Evolutionary conservation across 192 early-diverging fungal species (phyloP).

Genomic region (Rhizophlyctis rosea): DNA sequence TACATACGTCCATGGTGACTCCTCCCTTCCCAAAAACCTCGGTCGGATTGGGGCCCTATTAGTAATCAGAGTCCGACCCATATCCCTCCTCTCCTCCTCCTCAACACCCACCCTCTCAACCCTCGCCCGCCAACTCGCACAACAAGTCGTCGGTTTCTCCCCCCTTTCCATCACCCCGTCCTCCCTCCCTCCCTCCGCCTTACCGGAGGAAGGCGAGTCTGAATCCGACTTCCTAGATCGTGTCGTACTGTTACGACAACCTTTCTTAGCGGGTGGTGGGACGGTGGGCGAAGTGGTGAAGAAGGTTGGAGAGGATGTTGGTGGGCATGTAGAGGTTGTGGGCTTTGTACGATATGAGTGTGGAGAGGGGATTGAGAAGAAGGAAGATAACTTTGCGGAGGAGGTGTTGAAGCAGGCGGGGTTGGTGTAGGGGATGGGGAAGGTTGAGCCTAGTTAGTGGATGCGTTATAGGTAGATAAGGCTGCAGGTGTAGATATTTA

Average conservation of each 20-base stretch:
- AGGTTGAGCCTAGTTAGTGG: too few species aligned
- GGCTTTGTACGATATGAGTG: conserved; percentile 77
- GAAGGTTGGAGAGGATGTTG: conserved; percentile 35
- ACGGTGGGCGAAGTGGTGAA: conserved; percentile 63
- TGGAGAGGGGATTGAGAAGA: conserved; percentile 84
- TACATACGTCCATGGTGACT: conserved; percentile 70
- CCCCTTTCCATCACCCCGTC: conserved; percentile 57
- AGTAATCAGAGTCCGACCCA: conserved; percentile 46
- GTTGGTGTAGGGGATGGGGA: conserved; percentile 19
- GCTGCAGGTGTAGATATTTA: too few species aligned
- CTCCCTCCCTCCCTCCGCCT: conserved; percentile 31
- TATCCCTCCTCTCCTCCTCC: neutral
- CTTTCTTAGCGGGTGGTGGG: conserved; percentile 74
- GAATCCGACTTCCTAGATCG: conserved; percentile 47
- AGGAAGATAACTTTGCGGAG: conserved; percentile 72
- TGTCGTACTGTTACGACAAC: conserved; percentile 66
- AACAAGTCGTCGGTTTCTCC: conserved; percentile 82
- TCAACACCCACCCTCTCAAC: conserved; percentile 42
- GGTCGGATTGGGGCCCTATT: conserved; percentile 82
- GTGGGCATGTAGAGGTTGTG: conserved; percentile 43
- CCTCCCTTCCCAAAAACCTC: conserved; percentile 27
- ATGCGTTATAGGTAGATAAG: too few species aligned
- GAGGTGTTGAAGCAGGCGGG: conserved; percentile 65
- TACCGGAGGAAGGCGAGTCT: conserved; percentile 27
- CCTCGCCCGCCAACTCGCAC: conserved; percentile 71